Percentiles rank a stretch among this genome's conserved stretches.
phyloP scores from a whole-genome alignment of 257 asterid genomes.

The Handroanthus guayacan region DNA sequence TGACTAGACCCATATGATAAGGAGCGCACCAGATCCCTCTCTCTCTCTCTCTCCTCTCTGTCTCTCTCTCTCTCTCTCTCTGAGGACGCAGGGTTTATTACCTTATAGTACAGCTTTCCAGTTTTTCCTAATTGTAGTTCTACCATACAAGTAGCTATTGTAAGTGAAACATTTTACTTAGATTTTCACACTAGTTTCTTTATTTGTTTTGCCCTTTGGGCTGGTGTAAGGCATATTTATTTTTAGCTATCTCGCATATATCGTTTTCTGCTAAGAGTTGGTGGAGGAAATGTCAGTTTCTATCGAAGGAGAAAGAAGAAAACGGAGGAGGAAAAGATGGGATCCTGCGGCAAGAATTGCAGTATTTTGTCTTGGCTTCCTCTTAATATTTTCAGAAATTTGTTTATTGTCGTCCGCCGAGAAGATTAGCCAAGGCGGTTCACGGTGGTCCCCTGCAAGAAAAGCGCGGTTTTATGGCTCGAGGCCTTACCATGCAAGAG shows the following conservation, averaged over 20 bases:
- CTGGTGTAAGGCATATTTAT: neutral
- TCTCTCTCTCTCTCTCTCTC: conserved; percentile 26
- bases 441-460: conserved; percentile 51
- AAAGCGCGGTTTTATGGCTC: conserved; percentile 41
- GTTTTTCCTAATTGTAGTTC: neutral
- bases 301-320: conserved; percentile 24
- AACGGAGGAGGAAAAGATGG: conserved; percentile 33
- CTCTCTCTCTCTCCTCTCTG: conserved; percentile 18
- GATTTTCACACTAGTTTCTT: neutral
- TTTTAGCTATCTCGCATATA: neutral
- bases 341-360: conserved; percentile 28
- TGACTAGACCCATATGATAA: conserved; percentile 57
- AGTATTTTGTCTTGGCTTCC: conserved; percentile 32
- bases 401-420: conserved; percentile 39
- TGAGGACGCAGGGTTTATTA: conserved; percentile 29
- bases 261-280: neutral
- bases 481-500: conserved; percentile 33
- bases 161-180: neutral
- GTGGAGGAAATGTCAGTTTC: conserved; percentile 33
- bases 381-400: conserved; percentile 45
- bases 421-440: conserved; percentile 21
- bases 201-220: neutral
- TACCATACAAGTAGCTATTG: neutral
- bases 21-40: conserved; percentile 34
- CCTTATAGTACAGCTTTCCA: conserved; percentile 18